Conservation (phyloP, 2,329 filamentous ascomycete species). For the Botrytis fragariae region DNA sequence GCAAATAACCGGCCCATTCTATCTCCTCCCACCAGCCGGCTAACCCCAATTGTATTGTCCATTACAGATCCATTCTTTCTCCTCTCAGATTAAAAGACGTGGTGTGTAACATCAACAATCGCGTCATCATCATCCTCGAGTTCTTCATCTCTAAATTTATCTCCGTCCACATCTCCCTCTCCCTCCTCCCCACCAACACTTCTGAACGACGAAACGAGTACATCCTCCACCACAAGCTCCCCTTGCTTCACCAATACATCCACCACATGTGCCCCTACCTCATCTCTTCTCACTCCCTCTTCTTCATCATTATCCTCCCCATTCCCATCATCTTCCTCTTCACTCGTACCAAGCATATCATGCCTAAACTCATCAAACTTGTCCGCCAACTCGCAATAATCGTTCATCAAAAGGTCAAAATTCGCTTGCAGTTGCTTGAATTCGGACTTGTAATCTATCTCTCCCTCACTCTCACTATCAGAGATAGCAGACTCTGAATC, state of each 20-base stretch:
- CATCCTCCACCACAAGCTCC: background rate
- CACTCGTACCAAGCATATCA: background rate
- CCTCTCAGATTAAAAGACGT: background rate
- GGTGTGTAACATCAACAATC: background rate
- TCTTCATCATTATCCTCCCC: background rate
- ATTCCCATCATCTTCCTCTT: background rate
- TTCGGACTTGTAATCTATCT: background rate
- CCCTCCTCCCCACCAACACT: background rate
- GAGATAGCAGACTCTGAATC: constrained; percentile 11
- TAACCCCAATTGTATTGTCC: background rate
- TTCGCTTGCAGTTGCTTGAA: background rate
- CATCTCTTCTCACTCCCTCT: background rate
- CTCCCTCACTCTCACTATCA: background rate
- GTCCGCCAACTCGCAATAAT: background rate
- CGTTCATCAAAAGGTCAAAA: background rate
- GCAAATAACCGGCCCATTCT: background rate
- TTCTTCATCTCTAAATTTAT: background rate
- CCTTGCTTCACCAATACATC: background rate
- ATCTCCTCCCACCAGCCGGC: too few species aligned
- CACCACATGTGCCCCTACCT: background rate
- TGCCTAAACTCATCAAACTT: background rate
- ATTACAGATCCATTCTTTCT: background rate
- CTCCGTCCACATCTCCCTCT: background rate
- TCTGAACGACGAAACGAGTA: background rate
- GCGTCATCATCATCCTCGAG: background rate